Evolutionary conservation across 352 stramenopile genomes (phyloP).

Genomic region (Globisporangium paddicum): DNA sequence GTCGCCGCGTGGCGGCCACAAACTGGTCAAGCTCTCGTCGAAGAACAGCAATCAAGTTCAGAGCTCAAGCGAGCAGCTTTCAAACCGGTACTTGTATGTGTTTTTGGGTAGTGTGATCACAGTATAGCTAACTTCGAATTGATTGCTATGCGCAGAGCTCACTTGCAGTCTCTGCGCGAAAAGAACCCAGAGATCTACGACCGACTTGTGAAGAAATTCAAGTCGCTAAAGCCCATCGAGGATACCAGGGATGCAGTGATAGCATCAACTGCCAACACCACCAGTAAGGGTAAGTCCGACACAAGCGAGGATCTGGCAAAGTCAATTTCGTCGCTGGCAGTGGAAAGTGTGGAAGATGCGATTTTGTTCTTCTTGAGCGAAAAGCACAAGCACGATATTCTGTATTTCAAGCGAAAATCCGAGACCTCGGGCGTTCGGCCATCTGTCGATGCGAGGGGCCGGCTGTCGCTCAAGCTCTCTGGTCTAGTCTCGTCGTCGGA

Average conservation of each 20-base stretch:
- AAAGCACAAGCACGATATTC: slow-evolving; percentile 62
- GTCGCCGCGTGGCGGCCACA: slow-evolving; percentile 5
- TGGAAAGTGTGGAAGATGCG: slow-evolving; percentile 37
- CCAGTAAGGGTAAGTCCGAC: background rate
- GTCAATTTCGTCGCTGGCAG: background rate
- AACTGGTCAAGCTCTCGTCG: slow-evolving; percentile 14
- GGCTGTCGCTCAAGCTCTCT: slow-evolving; percentile 28
- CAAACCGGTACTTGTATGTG: slow-evolving; percentile 16
- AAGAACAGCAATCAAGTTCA: slow-evolving; percentile 9
- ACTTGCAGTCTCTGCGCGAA: slow-evolving; percentile 28
- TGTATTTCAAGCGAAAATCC: slow-evolving; percentile 54
- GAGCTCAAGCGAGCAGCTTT: slow-evolving; percentile 12
- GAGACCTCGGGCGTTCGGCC: background rate
- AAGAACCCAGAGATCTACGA: slow-evolving; percentile 35
- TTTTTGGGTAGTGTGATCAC: background rate
- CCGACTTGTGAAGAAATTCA: slow-evolving; percentile 26
- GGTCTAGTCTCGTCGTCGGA: slow-evolving; percentile 2
- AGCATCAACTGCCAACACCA: slow-evolving; percentile 2
- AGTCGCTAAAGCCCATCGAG: slow-evolving; percentile 14
- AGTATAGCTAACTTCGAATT: background rate
- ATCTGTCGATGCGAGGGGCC: slow-evolving; percentile 6
- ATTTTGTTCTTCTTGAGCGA: slow-evolving; percentile 66
- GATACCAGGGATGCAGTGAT: background rate
- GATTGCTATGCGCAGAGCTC: slow-evolving; percentile 5
- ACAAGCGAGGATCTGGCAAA: background rate